Evolutionary conservation across 495 filamentous ascomycete species (phyloP), one percentile per base, ranked within the genome.

Genomic region (Haplographium delicatum): DNA sequence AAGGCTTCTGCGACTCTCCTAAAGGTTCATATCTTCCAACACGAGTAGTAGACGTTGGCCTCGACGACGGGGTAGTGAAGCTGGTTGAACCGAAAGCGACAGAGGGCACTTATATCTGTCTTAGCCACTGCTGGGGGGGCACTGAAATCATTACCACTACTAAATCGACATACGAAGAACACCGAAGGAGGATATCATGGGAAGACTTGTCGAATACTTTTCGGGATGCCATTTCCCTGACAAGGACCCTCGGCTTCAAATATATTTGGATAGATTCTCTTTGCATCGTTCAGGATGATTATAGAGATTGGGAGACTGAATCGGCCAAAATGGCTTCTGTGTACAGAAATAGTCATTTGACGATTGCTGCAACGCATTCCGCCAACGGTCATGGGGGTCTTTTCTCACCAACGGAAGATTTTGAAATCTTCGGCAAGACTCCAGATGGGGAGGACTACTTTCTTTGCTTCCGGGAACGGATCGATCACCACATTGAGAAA

Each of bases 201-300:
- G 20, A 50, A 11, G 6, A 28, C 4, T 30, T 61, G 20, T 51
- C 60, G 4, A 23, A 38, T 9, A 58, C 50, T 18, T 56, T 61
- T 30, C 43, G 33, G 16, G 58, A 63, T 20, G 60, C 58, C 16
- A 43, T 61, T 7, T 25, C 20, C 11, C 42, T 61, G 15, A 52
- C 60, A 11, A 33, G 58, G 13, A 10, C 34, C 5, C 40, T 63
- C 5, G 54, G 54, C 25, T 31, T 63, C 16, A 41, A 23, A 20
- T 63, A 63, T 43, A 28, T 63, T 46, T 63, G 60, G 60, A 60
- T 62, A 5, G 57, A 62, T 47, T 37, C 51, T 19, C 48, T 57
- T 11, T 62, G 52, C 40, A 60, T 60, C 15, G 19, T 57, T 10
- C 60, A 62, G 34, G 52, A 61, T 51, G 56, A 56, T 18, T 4